phyloP scores from a whole-genome alignment of 1,284 basidiomycete genomes.

The Heterobasidion annosum region DNA sequence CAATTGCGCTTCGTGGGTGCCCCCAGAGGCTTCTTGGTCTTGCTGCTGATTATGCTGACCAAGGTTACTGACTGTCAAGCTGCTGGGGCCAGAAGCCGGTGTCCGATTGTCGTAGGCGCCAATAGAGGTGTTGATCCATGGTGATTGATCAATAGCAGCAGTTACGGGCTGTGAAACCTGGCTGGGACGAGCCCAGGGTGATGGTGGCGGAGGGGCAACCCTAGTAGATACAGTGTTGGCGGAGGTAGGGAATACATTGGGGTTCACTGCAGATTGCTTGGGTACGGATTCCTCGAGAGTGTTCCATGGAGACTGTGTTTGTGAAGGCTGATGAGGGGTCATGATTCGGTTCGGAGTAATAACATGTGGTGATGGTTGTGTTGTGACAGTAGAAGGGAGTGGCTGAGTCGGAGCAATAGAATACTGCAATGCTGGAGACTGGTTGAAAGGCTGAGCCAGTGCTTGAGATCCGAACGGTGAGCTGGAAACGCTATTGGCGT shows the following conservation, averaged over 20 bases:
- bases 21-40: conserved; percentile 14
- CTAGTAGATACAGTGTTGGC: conserved; percentile 11
- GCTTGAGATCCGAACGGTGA: conserved; percentile 16
- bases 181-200: conserved; percentile 4
- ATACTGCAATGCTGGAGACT: conserved; percentile 19
- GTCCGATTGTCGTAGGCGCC: conserved; percentile 36
- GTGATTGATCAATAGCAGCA: conserved; percentile 30
- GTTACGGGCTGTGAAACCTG: conserved; percentile 12
- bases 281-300: conserved; percentile 7
- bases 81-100: conserved; percentile 32
- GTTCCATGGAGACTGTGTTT: conserved; percentile 7
- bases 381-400: background rate
- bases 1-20: background rate
- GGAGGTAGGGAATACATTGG: conserved; percentile 8
- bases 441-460: conserved; percentile 18
- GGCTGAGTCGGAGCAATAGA: conserved; percentile 8
- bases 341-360: too few species aligned
- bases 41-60: conserved; percentile 50
- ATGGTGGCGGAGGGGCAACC: conserved; percentile 4
- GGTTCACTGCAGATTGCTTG: conserved; percentile 10
- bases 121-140: conserved; percentile 43
- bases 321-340: too few species aligned
- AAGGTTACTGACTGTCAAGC: conserved; percentile 46
- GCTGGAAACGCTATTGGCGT: conserved; percentile 7
- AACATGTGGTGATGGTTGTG: conserved; percentile 13